phyloP scores from a whole-genome alignment of 73 alveolate species.

The Paramecium biaurelia region DNA sequence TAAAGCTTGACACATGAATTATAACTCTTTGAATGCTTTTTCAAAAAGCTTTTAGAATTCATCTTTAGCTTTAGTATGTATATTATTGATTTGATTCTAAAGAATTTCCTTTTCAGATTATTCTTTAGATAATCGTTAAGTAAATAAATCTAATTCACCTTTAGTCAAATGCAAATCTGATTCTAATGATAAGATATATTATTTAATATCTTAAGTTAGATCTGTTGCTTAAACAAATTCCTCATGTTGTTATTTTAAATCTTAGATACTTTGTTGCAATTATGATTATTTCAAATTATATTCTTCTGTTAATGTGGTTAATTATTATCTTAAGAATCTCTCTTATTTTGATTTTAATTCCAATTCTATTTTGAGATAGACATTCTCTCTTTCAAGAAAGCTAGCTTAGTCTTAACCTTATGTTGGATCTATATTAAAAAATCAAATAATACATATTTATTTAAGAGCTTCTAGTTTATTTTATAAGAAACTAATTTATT shows the following conservation, averaged over 20 bases:
- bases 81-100: neutral
- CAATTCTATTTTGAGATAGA: neutral
- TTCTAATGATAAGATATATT: constrained; percentile 2
- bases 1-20: constrained; percentile 13
- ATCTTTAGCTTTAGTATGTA: neutral
- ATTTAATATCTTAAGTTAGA: neutral
- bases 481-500: constrained; percentile 5
- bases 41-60: constrained; percentile 13
- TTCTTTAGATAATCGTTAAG: constrained; percentile 16
- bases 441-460: neutral
- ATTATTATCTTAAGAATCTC: neutral
- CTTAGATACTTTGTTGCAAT: neutral
- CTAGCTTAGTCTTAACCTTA: constrained; percentile 39
- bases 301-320: neutral
- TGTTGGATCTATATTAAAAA: neutral
- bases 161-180: neutral
- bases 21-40: constrained; percentile 11
- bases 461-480: neutral
- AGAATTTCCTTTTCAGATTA: neutral
- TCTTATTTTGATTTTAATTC: constrained; percentile 35
- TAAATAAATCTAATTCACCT: neutral
- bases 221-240: constrained; percentile 32
- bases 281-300: neutral
- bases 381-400: constrained; percentile 39
- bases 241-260: neutral